Base-by-base conservation (phyloP, 2,329 filamentous ascomycete species). In the Dactylonectria macrodidyma region DNA sequence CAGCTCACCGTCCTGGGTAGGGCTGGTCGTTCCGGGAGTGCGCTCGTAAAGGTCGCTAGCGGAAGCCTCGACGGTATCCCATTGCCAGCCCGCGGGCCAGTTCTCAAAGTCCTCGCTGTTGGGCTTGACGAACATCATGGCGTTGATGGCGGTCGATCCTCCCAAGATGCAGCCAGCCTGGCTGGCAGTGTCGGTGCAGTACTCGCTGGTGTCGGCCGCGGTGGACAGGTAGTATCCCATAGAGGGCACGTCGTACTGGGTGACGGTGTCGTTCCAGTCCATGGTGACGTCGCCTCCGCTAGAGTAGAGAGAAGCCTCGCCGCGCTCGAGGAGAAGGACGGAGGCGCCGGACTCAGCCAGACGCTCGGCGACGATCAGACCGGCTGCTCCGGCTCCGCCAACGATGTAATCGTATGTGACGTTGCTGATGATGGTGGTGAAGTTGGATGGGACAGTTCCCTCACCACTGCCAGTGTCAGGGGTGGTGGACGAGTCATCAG, bases 151-250 rank as follows among this genome's bases (percentile, higher is more conserved):
- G 14, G 89, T 88, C 8, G 89, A 89, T 62, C 91, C 92, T 56
- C 92, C 92, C 3, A 93, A 85, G 50, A 93, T 84, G 69, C 92
- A 93, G 14, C 91, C 92, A 12, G 90, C 90, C 90, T 93, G 92
- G 74, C 91, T 89, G 69, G 91, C 90, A n/a, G 88, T 90, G 77
- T 93, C 91, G 2, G 73, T 72, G 54, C 85, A 86, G 79, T 92
- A 93, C 41, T 89, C 87, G 72, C 92, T 89, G 33, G 89, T 90
- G 4, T 84, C 83, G 10, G 88, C 89, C 74, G 92, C 86, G 4
- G 84, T 81, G 87, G 90, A 92, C 71, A 93, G 92, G 79, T 92
- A 84, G 77, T 93, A 93, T 78, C 90, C 92, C 66, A 93, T 87
- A 62, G 91, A 90, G 0, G 91, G 91, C 5, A 93, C 88, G 74